These are phyloP conservation scores for Magnusiomyces sp. DNA, from an alignment of 1,139 yeast species.

Conservation along the genomic window DNA sequence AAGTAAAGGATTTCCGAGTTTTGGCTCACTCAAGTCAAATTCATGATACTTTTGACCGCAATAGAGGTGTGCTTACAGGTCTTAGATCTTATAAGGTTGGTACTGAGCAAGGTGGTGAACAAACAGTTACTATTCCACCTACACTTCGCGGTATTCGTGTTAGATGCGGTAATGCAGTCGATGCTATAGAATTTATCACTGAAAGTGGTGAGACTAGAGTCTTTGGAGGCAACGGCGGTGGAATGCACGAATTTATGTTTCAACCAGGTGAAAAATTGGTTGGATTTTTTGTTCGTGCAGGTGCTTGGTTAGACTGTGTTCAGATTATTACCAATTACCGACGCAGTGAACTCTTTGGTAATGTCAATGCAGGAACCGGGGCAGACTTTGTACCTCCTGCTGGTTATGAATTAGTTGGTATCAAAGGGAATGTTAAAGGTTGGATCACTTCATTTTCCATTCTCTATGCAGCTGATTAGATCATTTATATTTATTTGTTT, in stretches of 20 bases:
- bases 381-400: constrained; percentile 53
- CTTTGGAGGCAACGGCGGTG: constrained; percentile 1
- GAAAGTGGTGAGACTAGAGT: constrained; percentile 2
- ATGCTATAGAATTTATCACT: constrained; percentile 49
- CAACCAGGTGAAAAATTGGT: constrained; percentile 47
- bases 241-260: neutral
- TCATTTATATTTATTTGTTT: constrained; percentile 58
- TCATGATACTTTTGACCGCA: constrained; percentile 14
- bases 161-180: constrained; percentile 67
- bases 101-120: constrained; percentile 20
- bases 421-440: neutral
- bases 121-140: constrained; percentile 19
- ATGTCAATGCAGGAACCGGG: constrained; percentile 60
- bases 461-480: constrained; percentile 48
- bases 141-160: constrained; percentile 46
- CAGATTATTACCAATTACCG: constrained; percentile 49
- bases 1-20: constrained; percentile 26
- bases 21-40: constrained; percentile 14
- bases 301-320: constrained; percentile 85
- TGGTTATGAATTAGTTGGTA: constrained; percentile 39
- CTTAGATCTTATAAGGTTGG: constrained; percentile 23
- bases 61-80: constrained; percentile 14
- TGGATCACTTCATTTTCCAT: constrained; percentile 1
- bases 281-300: constrained; percentile 59
- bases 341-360: constrained; percentile 44